A percentile compares a stretch with the other conserved stretches of the same genome.
phyloP scores from a whole-genome alignment of 1,139 yeast genomes.

The Suhomyces guaymorum region DNA sequence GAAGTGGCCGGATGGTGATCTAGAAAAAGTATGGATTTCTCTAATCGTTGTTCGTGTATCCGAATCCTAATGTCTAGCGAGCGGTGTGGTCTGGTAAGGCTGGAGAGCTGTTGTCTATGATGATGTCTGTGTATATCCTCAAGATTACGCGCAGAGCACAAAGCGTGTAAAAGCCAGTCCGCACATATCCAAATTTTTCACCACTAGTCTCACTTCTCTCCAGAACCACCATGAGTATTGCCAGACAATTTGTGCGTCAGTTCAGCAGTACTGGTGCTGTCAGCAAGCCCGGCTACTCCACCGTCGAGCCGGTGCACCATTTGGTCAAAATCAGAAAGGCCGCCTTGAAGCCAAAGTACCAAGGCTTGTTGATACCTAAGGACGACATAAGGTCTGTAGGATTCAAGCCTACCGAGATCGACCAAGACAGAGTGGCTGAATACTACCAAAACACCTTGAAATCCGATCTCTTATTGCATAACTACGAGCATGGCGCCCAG shows the following conservation, averaged over 20 bases:
- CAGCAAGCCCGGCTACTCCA: constrained; percentile 69
- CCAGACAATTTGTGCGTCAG: constrained; percentile 33
- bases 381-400: constrained; percentile 77
- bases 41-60: too few relatives aligned
- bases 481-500: constrained; percentile 65
- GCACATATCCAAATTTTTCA: constrained; percentile 8
- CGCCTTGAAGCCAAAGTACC: constrained; percentile 66
- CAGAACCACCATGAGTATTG: constrained; percentile 1
- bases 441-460: constrained; percentile 73
- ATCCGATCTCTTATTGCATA: constrained; percentile 75
- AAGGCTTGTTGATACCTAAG: constrained; percentile 64
- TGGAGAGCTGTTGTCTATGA: constrained; percentile 1
- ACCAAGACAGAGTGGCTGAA: constrained; percentile 78
- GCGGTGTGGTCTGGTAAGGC: too few relatives aligned
- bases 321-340: constrained; percentile 72
- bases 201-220: background rate
- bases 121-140: background rate
- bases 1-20: too few relatives aligned
- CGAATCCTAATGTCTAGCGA: too few relatives aligned
- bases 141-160: constrained; percentile 2
- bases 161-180: constrained; percentile 4
- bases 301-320: constrained; percentile 91
- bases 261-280: constrained; percentile 45
- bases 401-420: constrained; percentile 68
- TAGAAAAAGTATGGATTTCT: too few relatives aligned